Evolutionary conservation across 225 moss, liverwort and hornwort genomes (phyloP).

Genomic region (Lunularia cruciata): DNA sequence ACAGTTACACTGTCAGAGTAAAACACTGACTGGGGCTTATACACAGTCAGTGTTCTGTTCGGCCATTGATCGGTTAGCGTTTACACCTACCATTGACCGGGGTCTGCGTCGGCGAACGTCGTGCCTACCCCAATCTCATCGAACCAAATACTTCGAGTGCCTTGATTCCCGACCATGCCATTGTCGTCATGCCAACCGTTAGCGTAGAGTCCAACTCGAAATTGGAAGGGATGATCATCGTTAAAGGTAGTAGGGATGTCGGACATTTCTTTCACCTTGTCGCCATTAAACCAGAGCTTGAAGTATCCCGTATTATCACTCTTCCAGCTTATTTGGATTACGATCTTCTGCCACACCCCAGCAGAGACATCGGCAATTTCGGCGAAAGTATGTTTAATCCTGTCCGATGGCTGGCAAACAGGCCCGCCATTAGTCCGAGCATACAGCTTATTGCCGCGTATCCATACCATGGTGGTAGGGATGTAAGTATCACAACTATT

Average conservation of each 20-base stretch:
- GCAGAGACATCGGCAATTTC: conserved; percentile 29
- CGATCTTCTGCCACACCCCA: conserved; percentile 35
- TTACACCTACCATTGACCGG: conserved; percentile 27
- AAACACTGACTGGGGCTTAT: too few relatives aligned
- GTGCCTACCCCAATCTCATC: conserved; percentile 35
- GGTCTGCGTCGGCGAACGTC: conserved; percentile 30
- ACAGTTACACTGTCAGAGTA: too few relatives aligned
- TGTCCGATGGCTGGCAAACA: background rate
- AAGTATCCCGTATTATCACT: conserved; percentile 29
- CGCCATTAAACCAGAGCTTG: conserved; percentile 33
- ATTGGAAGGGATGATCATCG: conserved; percentile 10
- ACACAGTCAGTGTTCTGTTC: too few relatives aligned
- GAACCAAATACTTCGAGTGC: conserved; percentile 28
- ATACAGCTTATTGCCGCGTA: conserved; percentile 24
- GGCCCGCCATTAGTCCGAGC: conserved; percentile 27
- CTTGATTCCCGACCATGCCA: conserved; percentile 21
- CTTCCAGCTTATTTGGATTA: conserved; percentile 32
- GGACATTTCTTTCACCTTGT: conserved; percentile 4
- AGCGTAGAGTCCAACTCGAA: conserved; percentile 29
- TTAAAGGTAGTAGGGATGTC: conserved; percentile 37
- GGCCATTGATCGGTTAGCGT: too few relatives aligned
- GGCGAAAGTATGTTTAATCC: background rate
- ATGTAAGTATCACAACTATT: conserved; percentile 25
- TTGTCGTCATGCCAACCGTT: conserved; percentile 38
- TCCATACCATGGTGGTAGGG: conserved; percentile 32